Conservation (phyloP, 306 rosid genomes). For the Corylus avellana region DNA sequence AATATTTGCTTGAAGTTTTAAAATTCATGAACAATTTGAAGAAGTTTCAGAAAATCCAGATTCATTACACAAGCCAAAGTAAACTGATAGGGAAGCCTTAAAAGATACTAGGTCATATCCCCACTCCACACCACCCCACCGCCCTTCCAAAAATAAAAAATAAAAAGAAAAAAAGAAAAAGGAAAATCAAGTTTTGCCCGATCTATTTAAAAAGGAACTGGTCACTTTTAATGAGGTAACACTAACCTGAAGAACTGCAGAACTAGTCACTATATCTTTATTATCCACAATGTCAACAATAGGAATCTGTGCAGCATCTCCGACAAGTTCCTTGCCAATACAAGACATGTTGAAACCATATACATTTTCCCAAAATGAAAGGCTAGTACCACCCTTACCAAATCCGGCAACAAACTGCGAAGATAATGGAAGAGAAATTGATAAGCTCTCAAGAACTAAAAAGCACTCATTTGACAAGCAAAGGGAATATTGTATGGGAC, state of each 20-base stretch:
- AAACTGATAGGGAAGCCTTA: neutral
- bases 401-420: constrained; percentile 90
- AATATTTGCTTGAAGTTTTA: neutral
- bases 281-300: constrained; percentile 76
- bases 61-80: neutral
- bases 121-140: neutral
- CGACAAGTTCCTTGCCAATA: constrained; percentile 80
- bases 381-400: constrained; percentile 88
- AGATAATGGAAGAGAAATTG: constrained; percentile 53
- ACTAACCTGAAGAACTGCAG: constrained; percentile 79
- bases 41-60: neutral
- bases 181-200: neutral
- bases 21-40: neutral
- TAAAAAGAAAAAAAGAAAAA: neutral
- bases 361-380: constrained; percentile 92
- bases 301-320: constrained; percentile 67
- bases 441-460: neutral
- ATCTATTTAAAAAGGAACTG: neutral
- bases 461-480: neutral
- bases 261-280: constrained; percentile 70
- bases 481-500: constrained; percentile 27
- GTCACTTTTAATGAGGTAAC: neutral
- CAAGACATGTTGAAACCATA: constrained; percentile 76
- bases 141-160: too few relatives aligned
- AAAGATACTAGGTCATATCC: neutral